phyloP scores from a whole-genome alignment of 495 filamentous ascomycete genomes.

The Penicillium canariense region DNA sequence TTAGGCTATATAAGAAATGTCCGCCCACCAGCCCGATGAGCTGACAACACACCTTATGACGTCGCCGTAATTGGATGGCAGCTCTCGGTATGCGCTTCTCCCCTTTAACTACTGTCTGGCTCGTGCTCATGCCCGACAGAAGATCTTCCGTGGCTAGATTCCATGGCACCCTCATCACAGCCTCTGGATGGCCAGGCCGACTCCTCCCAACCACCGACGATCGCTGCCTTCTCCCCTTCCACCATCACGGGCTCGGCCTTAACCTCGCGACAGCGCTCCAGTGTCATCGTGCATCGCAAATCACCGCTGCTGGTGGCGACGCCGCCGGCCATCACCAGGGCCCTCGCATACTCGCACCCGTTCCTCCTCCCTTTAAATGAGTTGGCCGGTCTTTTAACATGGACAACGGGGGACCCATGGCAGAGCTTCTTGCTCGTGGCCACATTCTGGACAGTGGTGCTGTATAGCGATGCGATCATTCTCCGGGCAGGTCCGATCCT shows the following conservation, averaged over 20 bases:
- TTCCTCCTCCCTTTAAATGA: slow-evolving; percentile 86
- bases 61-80: slow-evolving; percentile 57
- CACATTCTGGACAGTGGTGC: slow-evolving; percentile 76
- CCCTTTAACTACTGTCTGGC: slow-evolving; percentile 2
- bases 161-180: slow-evolving; percentile 50
- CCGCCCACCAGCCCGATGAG: slow-evolving; percentile 22
- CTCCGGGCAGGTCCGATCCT: slow-evolving; percentile 79
- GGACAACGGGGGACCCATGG: slow-evolving; percentile 92
- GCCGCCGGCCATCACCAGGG: slow-evolving; percentile 87
- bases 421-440: slow-evolving; percentile 90
- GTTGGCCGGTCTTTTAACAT: slow-evolving; percentile 79
- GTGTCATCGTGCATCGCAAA: slow-evolving; percentile 94
- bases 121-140: slow-evolving; percentile 29
- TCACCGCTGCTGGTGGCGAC: slow-evolving; percentile 90
- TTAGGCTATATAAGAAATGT: slow-evolving; percentile 10
- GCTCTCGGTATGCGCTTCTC: slow-evolving; percentile 53
- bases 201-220: slow-evolving; percentile 63
- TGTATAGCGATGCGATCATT: slow-evolving; percentile 83
- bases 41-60: slow-evolving; percentile 28
- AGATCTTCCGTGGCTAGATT: slow-evolving; percentile 66
- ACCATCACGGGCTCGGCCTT: slow-evolving; percentile 67
- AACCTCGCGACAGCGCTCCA: slow-evolving; percentile 74
- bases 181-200: slow-evolving; percentile 39
- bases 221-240: slow-evolving; percentile 82
- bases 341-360: slow-evolving; percentile 89